Evolutionary conservation across 1,284 basidiomycete species (phyloP).

Genomic region (Fomitopsis schrenkii): DNA sequence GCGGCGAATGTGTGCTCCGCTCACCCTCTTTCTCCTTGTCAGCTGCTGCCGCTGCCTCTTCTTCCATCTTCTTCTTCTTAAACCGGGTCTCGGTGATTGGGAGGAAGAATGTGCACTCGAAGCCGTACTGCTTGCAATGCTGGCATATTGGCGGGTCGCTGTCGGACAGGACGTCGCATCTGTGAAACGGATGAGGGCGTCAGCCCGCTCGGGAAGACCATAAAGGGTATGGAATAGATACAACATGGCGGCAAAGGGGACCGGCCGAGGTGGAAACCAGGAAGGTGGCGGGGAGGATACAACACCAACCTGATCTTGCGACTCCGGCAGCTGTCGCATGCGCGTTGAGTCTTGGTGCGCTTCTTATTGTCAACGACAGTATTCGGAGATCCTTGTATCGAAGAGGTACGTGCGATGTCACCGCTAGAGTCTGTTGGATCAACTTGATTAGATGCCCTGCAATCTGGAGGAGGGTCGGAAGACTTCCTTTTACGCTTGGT

Average conservation of each 20-base stretch:
- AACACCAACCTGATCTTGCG: conserved; percentile 80
- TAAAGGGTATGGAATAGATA: conserved; percentile 12
- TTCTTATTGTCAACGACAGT: conserved; percentile 64
- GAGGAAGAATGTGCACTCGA: conserved; percentile 95
- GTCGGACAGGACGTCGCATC: conserved; percentile 77
- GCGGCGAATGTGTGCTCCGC: conserved; percentile 27
- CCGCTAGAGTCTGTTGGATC: conserved; percentile 41
- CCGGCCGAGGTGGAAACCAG: conserved; percentile 14
- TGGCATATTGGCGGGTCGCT: conserved; percentile 75
- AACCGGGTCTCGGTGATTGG: conserved; percentile 98
- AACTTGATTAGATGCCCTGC: conserved; percentile 57
- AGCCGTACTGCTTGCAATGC: conserved; percentile 86
- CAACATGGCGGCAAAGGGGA: conserved; percentile 11
- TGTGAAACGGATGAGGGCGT: conserved; percentile 24
- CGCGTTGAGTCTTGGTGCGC: conserved; percentile 86
- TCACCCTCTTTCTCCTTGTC: conserved; percentile 39
- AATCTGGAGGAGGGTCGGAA: conserved; percentile 31
- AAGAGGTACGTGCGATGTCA: conserved; percentile 35
- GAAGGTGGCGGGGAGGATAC: conserved; percentile 23
- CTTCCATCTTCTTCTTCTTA: conserved; percentile 87
- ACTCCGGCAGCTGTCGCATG: conserved; percentile 88
- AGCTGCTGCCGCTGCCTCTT: conserved; percentile 43
- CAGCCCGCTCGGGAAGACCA: conserved; percentile 21
- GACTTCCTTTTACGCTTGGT: conserved; percentile 67
- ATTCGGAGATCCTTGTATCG: conserved; percentile 24